Percentiles rank a stretch among this genome's conserved stretches.
Evolutionary conservation across 2,329 filamentous ascomycete genomes (phyloP).

Genomic region (Coniella lustricola): DNA sequence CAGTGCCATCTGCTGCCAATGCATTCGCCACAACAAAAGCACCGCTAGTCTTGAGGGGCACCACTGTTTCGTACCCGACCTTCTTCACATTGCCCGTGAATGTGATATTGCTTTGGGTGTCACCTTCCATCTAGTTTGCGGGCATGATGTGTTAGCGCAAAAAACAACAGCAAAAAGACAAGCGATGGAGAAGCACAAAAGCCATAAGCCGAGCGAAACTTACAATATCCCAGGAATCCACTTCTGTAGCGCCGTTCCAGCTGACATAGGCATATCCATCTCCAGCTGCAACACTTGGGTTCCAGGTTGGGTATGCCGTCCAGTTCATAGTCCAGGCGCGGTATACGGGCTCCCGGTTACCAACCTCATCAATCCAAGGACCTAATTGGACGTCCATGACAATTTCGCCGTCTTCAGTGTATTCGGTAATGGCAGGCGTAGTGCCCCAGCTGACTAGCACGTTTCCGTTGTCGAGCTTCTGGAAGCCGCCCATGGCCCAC

Average conservation of each 20-base stretch:
- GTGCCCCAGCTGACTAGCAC: conserved; percentile 40
- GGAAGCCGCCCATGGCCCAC: conserved; percentile 14
- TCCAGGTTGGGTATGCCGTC: conserved; percentile 22
- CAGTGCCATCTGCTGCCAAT: conserved; percentile 9
- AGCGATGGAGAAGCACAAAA: neutral
- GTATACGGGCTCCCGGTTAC: conserved; percentile 19
- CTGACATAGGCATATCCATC: conserved; percentile 21
- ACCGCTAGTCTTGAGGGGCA: conserved; percentile 11
- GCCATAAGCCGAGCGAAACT: neutral
- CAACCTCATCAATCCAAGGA: conserved; percentile 9
- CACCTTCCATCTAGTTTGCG: conserved; percentile 10
- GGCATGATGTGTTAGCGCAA: neutral
- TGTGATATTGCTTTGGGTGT: conserved; percentile 7
- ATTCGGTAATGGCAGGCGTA: conserved; percentile 40
- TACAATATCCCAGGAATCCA: conserved; percentile 18
- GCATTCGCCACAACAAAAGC: conserved; percentile 11
- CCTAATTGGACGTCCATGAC: conserved; percentile 36
- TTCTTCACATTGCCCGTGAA: conserved; percentile 14
- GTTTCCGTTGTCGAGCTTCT: conserved; percentile 23
- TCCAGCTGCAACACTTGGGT: conserved; percentile 16
- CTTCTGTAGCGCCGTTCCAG: conserved; percentile 29
- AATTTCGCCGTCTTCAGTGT: conserved; percentile 28
- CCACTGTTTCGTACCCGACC: conserved; percentile 12
- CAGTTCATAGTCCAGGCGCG: conserved; percentile 17
- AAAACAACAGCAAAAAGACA: neutral